Evolutionary conservation across 1,284 basidiomycete species (phyloP), one percentile per base, ranked within the genome.

Genomic region (Ustilago loliicola): DNA sequence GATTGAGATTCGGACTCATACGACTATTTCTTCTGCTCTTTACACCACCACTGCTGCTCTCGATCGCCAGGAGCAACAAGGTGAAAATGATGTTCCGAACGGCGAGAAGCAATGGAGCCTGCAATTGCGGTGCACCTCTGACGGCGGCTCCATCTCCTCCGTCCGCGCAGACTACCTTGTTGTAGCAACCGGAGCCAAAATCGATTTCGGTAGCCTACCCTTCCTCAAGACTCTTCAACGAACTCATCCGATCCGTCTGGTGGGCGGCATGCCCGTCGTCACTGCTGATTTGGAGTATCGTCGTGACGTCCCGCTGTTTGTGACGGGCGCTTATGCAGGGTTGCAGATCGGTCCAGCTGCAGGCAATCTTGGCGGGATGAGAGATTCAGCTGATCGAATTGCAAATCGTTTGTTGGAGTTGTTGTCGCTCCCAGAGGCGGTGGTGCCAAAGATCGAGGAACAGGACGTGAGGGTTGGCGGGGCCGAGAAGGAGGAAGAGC

Each of bases 351-450:
- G 87, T 8, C 87, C 87, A 0, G 86, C 80, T 13, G 86, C 85
- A 0, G 81, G 80, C 30, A 88, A 88, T 47, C 68, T 87, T 11
- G 82, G 81, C 21, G 87, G 87, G 3, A 85, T 86, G 42, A 70
- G 87, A 6, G 82, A 83, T 19, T 86, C 85, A 10, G 87, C 87
- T 0, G 87, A 88, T 53, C 74, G 87, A 1, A 82, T 88, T 30
- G 86, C 83, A 0, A 75, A 73, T 27, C 56, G 80, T 2, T 54
- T 87, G 21, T 38, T 62, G 25, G 70, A 80, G 27, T 56, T 80
- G 3, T 13, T 70, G 7, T 53, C 63, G 27, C 45, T 69, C 15
- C 63, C 66, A 7, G 58, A 67, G 19, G 61, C 56, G 7, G 56
- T 51, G 23, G 56, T 59, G 27, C 61, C 71, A 21, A 42, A 47